Conservation (phyloP, 1,284 basidiomycete species). For the Trichosporon faecale region DNA sequence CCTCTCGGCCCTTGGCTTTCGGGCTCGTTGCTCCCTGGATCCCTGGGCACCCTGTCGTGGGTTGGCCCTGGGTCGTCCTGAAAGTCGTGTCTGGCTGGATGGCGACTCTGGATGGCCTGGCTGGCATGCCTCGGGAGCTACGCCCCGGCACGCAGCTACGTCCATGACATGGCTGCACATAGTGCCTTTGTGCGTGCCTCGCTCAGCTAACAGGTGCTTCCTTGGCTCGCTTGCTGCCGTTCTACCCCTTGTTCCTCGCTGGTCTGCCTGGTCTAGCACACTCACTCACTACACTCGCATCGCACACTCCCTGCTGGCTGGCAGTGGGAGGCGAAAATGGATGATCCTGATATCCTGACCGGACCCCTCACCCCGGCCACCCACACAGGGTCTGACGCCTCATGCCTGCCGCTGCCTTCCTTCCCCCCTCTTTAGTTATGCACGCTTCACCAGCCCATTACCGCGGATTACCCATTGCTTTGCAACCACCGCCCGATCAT, state of each 20-base stretch:
- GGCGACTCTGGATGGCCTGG: neutral
- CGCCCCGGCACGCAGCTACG: neutral
- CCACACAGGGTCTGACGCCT: neutral
- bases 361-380: neutral
- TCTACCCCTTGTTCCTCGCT: neutral
- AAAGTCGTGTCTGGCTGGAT: constrained; percentile 1
- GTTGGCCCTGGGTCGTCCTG: neutral
- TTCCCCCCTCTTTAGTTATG: neutral
- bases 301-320: too few relatives aligned
- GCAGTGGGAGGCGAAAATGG: too few relatives aligned
- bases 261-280: neutral
- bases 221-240: neutral
- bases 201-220: neutral
- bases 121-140: neutral
- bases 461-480: neutral
- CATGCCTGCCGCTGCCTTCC: neutral
- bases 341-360: neutral
- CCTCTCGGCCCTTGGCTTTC: constrained; percentile 1
- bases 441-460: neutral
- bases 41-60: neutral
- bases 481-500: constrained; percentile 4
- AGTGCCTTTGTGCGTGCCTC: neutral
- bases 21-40: neutral
- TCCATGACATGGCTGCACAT: neutral
- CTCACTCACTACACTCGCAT: too few relatives aligned